Evolutionary conservation across 2,329 filamentous ascomycete species (phyloP), one percentile per base, ranked within the genome.

Genomic region (Epichloe bromicola): DNA sequence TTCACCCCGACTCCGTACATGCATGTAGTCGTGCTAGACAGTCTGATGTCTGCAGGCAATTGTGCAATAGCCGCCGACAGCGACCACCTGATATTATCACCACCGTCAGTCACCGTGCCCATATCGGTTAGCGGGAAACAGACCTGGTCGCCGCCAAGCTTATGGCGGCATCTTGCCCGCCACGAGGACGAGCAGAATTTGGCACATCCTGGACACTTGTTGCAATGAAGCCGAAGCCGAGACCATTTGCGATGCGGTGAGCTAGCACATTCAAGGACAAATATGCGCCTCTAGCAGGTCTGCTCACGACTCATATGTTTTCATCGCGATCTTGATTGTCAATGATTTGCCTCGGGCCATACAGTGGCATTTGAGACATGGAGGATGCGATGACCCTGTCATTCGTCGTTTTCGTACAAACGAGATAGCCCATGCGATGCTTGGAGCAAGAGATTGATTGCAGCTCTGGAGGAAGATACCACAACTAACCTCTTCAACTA

Each of bases 171-270:
- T 19, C 41, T 40, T 39, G 38, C 37, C 38, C 17, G 34, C 47
- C 47, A 53, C 51, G 43, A 53, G 43, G 48, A 47, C 39, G 44
- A 43, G 43, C 47, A 53, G 51, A 50, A 47, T 50, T 49, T 52
- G 46, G 46, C 37, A 43, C 36, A 46, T 39, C 42, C 46, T 45
- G 20, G 50, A 26, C 45, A n/a, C 7, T 19, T 36, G 20, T 46
- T 19, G 44, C 33, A 36, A n/a, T 39, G 46, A 37, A 20, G 33
- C 41, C 36, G 26, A 46, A 49, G 51, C 46, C 48, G 39, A 50
- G 43, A 44, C 47, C 20, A 7, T 46, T 52, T 23, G 46, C 42
- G 34, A 50, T 50, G 47, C 48, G 51, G 51, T 50, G 51, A 53
- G 44, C 41, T 53, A 40, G 37, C 42, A 37, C 30, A 42, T n/a